Conservation (phyloP, 805 yeast species). For the Sugiyamaella marilandica region DNA sequence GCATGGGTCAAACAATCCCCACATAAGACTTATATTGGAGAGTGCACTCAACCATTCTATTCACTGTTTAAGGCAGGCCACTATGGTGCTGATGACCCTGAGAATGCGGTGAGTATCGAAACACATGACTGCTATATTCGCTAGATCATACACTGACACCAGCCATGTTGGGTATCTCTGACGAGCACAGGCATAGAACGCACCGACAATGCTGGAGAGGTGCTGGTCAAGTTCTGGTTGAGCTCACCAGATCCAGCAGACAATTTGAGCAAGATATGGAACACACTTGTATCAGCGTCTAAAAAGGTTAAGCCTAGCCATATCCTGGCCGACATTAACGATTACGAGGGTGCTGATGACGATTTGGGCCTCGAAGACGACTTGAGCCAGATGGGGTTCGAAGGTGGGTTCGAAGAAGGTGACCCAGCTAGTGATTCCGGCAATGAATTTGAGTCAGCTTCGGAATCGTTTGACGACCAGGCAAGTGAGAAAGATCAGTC, state of each 20-base stretch:
- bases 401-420: background rate
- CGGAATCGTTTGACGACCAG: background rate
- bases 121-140: background rate
- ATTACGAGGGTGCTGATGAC: background rate
- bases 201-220: slow-evolving; percentile 12
- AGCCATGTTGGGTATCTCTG: slow-evolving; percentile 3
- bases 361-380: slow-evolving; percentile 9
- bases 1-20: slow-evolving; percentile 30
- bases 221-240: slow-evolving; percentile 12
- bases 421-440: background rate
- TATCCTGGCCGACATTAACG: slow-evolving; percentile 1
- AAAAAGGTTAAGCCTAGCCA: background rate
- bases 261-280: slow-evolving; percentile 15
- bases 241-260: slow-evolving; percentile 7
- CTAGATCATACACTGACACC: background rate
- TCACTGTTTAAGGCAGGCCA: background rate
- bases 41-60: background rate
- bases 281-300: slow-evolving; percentile 4
- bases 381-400: background rate
- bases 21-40: slow-evolving; percentile 22
- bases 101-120: background rate
- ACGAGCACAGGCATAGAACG: background rate
- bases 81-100: background rate
- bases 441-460: background rate
- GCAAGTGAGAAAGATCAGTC: background rate